Evolutionary conservation across 495 filamentous ascomycete species (phyloP), one percentile per base, ranked within the genome.

Genomic region (Penicillium tannophilum): DNA sequence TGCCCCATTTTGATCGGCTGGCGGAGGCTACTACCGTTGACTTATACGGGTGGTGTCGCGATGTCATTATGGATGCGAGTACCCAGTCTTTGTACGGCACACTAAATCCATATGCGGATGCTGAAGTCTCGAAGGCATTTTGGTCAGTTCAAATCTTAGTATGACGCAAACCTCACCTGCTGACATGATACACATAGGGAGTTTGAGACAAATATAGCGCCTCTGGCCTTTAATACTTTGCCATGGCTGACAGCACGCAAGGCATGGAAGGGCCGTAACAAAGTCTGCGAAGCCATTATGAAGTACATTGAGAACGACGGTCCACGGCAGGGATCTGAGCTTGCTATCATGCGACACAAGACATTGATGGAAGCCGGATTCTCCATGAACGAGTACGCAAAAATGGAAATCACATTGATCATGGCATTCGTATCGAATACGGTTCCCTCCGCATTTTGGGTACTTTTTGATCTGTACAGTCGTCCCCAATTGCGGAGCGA

Each of bases 71-170:
- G 1, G 59, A 66, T 26, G 80, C 82, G 3, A 82, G 76, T n/a
- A 82, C 79, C 0, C 64, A 76, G 16, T 63, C 78, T 6, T 69
- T 75, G 0, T 85, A 84, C 59, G 82, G 83, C 0, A 75, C 74
- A 1, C 42, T 70, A 57, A 84, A 83, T 59, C 82, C 81, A 10
- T 84, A 75, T 56, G 65, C 72, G 31, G 66, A 79, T n/a, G 36
- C 58, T 50, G 58, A 52, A 1, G 50, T 81, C 17, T 61, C 60
- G 42, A 68, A 81, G 14, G 75, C 71, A 0, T 84, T 80, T 54
- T 81, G 77, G 80, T 83, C 67, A 63, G 63, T 48, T 35, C 9
- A 9, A 3, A 36, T 5, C 10, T 33, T 28, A 55, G 10, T 5
- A 2, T 14, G 12, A 30, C 10, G 48, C 14, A 1, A 6, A 14